phyloP scores from a whole-genome alignment of 257 asterid species.

The Ophiorrhiza pumila region DNA sequence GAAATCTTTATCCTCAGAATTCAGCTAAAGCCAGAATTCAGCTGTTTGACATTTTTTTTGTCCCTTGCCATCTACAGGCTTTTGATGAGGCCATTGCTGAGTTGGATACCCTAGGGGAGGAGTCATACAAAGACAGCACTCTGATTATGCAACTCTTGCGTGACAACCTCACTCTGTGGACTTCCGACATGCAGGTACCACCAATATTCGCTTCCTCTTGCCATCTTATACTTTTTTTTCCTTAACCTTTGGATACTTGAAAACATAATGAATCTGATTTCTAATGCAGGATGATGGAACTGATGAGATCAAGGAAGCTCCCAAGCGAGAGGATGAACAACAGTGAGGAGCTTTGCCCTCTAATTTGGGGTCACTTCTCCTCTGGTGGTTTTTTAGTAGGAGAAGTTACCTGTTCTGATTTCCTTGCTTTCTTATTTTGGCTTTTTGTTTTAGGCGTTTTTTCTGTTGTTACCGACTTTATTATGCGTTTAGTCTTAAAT shows the following conservation, averaged over 20 bases:
- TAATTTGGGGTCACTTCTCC: slow-evolving; percentile 15
- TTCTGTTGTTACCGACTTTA: slow-evolving; percentile 12
- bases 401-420: slow-evolving; percentile 23
- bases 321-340: slow-evolving; percentile 50
- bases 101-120: slow-evolving; percentile 89
- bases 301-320: slow-evolving; percentile 72
- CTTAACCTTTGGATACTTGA: too few species aligned
- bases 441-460: slow-evolving; percentile 16
- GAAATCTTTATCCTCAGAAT: not conserved
- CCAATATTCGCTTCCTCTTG: not conserved
- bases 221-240: not conserved
- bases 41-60: not conserved
- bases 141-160: slow-evolving; percentile 89
- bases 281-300: slow-evolving; percentile 61
- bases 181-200: slow-evolving; percentile 82
- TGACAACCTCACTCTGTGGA: slow-evolving; percentile 82
- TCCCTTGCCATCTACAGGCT: slow-evolving; percentile 39
- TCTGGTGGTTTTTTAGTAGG: slow-evolving; percentile 27
- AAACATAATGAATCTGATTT: not conserved
- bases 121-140: slow-evolving; percentile 97
- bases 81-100: slow-evolving; percentile 90
- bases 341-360: slow-evolving; percentile 24
- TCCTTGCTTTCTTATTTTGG: not conserved
- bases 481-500: not conserved
- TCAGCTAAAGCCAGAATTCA: not conserved